Evolutionary conservation across 2,329 filamentous ascomycete genomes (phyloP).

Genomic region (Fusarium vanettenii): DNA sequence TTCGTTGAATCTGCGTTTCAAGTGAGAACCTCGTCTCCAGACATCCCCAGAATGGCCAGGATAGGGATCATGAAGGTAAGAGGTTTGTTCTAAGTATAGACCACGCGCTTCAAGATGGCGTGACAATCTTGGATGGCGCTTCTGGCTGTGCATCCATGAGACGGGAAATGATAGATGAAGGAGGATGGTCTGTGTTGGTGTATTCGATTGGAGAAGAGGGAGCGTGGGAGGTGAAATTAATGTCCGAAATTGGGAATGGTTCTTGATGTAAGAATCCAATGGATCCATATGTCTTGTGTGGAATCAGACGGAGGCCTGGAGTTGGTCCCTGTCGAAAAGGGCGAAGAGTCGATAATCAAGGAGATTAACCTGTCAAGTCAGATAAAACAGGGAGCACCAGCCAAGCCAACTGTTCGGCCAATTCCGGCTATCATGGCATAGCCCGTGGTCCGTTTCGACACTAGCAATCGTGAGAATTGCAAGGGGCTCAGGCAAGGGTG

Average conservation of each 20-base stretch:
- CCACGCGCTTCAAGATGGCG: constrained; percentile 17
- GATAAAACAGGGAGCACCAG: constrained; percentile 7
- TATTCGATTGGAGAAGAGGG: background rate
- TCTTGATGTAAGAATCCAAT: background rate
- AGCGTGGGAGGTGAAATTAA: constrained; percentile 9
- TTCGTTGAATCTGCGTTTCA: constrained; percentile 23
- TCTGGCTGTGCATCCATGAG: constrained; percentile 1
- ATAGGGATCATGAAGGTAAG: background rate
- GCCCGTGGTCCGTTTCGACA: background rate
- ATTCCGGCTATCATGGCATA: constrained; percentile 8
- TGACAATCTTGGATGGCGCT: constrained; percentile 10
- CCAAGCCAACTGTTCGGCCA: constrained; percentile 28
- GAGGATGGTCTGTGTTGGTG: constrained; percentile 7
- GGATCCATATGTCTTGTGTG: background rate
- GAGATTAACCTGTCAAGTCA: background rate
- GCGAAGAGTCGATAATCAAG: background rate
- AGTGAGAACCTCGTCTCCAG: background rate
- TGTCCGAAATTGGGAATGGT: constrained; percentile 14
- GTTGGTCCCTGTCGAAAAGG: background rate
- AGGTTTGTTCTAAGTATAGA: constrained; percentile 15
- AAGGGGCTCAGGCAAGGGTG: constrained; percentile 20
- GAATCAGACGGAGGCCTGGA: background rate
- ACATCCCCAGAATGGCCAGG: constrained; percentile 2
- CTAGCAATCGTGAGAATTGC: constrained; percentile 11
- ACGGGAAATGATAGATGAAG: constrained; percentile 4